Evolutionary conservation across 129 eudicot genomes (phyloP), one percentile per base, ranked within the genome.

Genomic region (Flaveria robusta): DNA sequence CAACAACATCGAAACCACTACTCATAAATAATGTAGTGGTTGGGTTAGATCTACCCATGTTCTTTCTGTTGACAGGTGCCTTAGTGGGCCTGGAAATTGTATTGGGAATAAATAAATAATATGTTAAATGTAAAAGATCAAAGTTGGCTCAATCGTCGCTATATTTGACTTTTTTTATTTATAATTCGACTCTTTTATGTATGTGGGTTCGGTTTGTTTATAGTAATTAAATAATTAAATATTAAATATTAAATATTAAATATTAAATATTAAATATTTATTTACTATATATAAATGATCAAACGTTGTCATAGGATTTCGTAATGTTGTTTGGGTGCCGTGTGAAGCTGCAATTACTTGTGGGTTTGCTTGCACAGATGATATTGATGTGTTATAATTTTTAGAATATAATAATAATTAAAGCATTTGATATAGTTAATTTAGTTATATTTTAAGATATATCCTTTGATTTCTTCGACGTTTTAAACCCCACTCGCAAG

Each of bases 31-130:
- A 18, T 7, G 77, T 20, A 37, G 39, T 68, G 20, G 72, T 68
- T 45, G 72, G 56, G 45, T 59, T 43, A 43, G 69, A 41, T 50
- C 66, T 65, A 49, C 37, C 63, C 73, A 76, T 75, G 65, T 76
- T 76, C 2, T 46, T 74, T 65, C 27, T 64, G 66, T 19, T 65
- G 66, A n/a, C 67, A 55, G 77, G 55, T 37, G 68, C 56, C 55
- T 56, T 73, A 19, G 26, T 55, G 34, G 24, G 46, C 29, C 39
- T 71, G 16, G 62, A 29, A 71, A 29, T 50, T 8, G 6, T 2
- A 37, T 37, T n/a, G n/a, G 41, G 41, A 37, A 37, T 37, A 9
- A 43, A 43, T 34, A 34, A 34, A 34, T 5, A 43, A 43, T 43
- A 43, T 43, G 0, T 5, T 9, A 43, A 9, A 43, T 43, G 49